These are phyloP conservation scores for Aciculosporium take DNA, from an alignment of 2,329 filamentous ascomycete genomes.

Conservation along the genomic window DNA sequence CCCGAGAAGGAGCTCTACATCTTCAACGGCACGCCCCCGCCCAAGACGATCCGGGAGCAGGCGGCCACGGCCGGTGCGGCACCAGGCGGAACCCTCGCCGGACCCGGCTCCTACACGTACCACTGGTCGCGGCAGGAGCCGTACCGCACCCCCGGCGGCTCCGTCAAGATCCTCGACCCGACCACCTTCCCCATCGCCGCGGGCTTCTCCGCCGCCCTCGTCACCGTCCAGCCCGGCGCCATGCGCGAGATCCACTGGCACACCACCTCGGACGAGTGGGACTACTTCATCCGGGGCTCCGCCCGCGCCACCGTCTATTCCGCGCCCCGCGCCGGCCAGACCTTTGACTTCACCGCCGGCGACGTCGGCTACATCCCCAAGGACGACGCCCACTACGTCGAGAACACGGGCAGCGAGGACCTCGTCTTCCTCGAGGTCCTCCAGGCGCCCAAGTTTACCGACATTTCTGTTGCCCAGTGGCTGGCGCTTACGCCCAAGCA, in stretches of 20 bases:
- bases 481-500: slow-evolving; percentile 42
- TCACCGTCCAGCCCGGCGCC: slow-evolving; percentile 45
- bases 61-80: slow-evolving; percentile 33
- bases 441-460: slow-evolving; percentile 35
- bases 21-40: slow-evolving; percentile 36
- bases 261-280: slow-evolving; percentile 45
- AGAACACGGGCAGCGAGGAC: slow-evolving; percentile 44
- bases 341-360: slow-evolving; percentile 45
- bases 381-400: slow-evolving; percentile 40
- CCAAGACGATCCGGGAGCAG: slow-evolving; percentile 29
- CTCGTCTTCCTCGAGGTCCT: slow-evolving; percentile 46
- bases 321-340: slow-evolving; percentile 34
- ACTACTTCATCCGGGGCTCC: slow-evolving; percentile 41
- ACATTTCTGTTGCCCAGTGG: slow-evolving; percentile 45
- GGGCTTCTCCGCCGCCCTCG: slow-evolving; percentile 40
- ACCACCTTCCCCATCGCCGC: slow-evolving; percentile 40
- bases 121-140: slow-evolving; percentile 38
- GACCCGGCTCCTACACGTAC: slow-evolving; percentile 29
- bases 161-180: slow-evolving; percentile 45
- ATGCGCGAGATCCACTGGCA: slow-evolving; percentile 55
- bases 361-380: slow-evolving; percentile 44
- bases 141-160: slow-evolving; percentile 38
- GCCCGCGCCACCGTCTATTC: slow-evolving; percentile 42
- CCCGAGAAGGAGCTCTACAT: slow-evolving; percentile 35
- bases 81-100: slow-evolving; percentile 26